phyloP scores from a whole-genome alignment of 2,329 filamentous ascomycete genomes.

The Paraconiothyrium sp. region DNA sequence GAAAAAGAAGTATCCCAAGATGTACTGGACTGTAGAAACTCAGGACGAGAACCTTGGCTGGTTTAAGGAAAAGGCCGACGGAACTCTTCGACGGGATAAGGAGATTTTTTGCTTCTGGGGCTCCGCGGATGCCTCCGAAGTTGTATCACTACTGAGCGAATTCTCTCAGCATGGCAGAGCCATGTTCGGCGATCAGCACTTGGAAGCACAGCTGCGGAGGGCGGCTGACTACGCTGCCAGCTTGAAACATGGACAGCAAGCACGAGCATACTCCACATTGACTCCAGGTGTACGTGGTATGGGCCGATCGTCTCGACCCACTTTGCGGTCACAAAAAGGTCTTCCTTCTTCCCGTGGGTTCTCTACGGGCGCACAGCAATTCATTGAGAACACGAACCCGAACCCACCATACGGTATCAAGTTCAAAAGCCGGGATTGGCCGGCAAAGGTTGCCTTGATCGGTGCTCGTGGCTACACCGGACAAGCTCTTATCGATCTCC shows the following conservation, averaged over 20 bases:
- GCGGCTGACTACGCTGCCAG: conserved; percentile 76
- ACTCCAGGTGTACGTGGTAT: conserved; percentile 58
- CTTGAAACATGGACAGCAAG: conserved; percentile 69
- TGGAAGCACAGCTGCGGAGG: conserved; percentile 83
- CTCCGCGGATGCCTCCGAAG: conserved; percentile 80
- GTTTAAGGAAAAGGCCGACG: conserved; percentile 98
- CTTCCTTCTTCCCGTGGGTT: conserved; percentile 61
- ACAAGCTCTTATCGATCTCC: conserved; percentile 84
- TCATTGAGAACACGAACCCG: conserved; percentile 72
- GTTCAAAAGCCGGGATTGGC: conserved; percentile 82
- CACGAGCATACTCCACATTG: conserved; percentile 69
- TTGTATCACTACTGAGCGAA: conserved; percentile 83
- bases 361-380: conserved; percentile 60
- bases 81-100: conserved; percentile 84
- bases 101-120: conserved; percentile 98
- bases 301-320: conserved; percentile 38
- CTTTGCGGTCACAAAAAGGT: conserved; percentile 31
- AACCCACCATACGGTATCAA: conserved; percentile 90
- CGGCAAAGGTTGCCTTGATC: conserved; percentile 84
- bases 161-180: conserved; percentile 83
- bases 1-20: conserved; percentile 89
- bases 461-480: conserved; percentile 95
- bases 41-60: conserved; percentile 95
- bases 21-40: conserved; percentile 96
- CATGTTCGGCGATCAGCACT: conserved; percentile 89